phyloP scores from a whole-genome alignment of 169 alveolate species.

The Eimeria praecox region DNA sequence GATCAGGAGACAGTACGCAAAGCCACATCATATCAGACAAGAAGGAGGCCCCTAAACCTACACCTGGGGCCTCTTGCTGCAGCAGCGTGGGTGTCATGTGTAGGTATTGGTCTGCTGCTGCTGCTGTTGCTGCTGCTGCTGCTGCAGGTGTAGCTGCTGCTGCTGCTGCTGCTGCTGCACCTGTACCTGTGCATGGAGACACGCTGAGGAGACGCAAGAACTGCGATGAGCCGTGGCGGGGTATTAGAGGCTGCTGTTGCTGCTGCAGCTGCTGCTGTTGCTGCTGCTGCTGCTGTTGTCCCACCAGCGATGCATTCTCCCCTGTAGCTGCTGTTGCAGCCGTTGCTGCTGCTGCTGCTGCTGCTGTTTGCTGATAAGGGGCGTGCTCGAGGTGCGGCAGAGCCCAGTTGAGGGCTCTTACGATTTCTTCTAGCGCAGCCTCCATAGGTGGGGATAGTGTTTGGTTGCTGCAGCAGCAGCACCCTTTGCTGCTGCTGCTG shows the following conservation, averaged over 20 bases:
- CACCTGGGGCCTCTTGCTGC: background rate
- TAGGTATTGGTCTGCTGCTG: conserved; percentile 37
- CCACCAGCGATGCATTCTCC: background rate
- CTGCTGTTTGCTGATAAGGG: background rate
- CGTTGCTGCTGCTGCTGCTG: background rate
- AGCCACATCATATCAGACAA: conserved; percentile 40
- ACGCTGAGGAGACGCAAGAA: conserved; percentile 38
- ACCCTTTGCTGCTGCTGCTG: conserved; percentile 7
- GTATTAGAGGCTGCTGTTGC: background rate
- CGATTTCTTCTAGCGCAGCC: background rate
- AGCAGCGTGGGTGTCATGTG: conserved; percentile 61
- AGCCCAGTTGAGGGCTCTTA: conserved; percentile 35
- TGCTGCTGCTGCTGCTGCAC: no score
- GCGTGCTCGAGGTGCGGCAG: conserved; percentile 57
- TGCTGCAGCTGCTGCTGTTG: background rate
- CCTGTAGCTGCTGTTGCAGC: background rate
- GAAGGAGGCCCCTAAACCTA: background rate
- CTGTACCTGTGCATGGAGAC: conserved; percentile 31
- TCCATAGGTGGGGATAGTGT: background rate
- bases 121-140: background rate
- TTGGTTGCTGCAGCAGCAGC: conserved; percentile 34
- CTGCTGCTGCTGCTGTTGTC: background rate
- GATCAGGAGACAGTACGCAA: background rate
- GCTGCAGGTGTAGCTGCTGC: background rate
- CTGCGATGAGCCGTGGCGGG: background rate